These are phyloP conservation scores for Aspergillus arachidicola DNA, from an alignment of 2,329 filamentous ascomycete species.

Conservation along the genomic window DNA sequence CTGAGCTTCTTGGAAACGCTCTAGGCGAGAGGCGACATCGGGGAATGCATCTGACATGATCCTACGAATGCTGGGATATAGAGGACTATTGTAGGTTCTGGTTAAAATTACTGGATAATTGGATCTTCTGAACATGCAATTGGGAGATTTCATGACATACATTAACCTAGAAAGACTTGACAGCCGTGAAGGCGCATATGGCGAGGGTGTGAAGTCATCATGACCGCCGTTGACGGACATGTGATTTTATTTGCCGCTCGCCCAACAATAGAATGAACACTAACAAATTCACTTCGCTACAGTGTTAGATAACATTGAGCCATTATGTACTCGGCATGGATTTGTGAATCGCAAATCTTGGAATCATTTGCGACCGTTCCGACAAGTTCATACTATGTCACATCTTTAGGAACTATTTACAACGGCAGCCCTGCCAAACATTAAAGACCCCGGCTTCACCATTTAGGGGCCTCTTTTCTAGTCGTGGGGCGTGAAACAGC, in stretches of 20 bases:
- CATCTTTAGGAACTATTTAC: constrained; percentile 39
- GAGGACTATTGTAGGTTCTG: background rate
- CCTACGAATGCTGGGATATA: background rate
- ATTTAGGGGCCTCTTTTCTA: too few species aligned
- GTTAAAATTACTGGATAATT: background rate
- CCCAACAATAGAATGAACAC: background rate
- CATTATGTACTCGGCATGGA: background rate
- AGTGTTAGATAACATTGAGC: too few species aligned
- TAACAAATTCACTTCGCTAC: background rate
- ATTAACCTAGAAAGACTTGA: background rate
- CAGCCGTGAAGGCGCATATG: background rate
- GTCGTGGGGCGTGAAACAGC: too few species aligned
- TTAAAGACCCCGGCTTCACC: constrained; percentile 40
- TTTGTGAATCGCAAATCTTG: background rate
- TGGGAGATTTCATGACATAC: background rate
- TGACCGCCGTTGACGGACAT: constrained; percentile 20
- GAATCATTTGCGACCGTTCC: background rate
- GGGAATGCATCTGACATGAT: constrained; percentile 14
- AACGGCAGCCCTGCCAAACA: constrained; percentile 39
- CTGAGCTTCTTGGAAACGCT: constrained; percentile 40
- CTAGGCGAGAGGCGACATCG: constrained; percentile 25
- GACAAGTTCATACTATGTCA: constrained; percentile 22
- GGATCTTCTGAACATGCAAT: background rate
- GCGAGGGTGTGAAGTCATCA: constrained; percentile 33
- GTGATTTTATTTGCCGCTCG: constrained; percentile 25